Evolutionary conservation across 1,284 basidiomycete genomes (phyloP), one percentile per base, ranked within the genome.

Genomic region (Coniophora puteana): DNA sequence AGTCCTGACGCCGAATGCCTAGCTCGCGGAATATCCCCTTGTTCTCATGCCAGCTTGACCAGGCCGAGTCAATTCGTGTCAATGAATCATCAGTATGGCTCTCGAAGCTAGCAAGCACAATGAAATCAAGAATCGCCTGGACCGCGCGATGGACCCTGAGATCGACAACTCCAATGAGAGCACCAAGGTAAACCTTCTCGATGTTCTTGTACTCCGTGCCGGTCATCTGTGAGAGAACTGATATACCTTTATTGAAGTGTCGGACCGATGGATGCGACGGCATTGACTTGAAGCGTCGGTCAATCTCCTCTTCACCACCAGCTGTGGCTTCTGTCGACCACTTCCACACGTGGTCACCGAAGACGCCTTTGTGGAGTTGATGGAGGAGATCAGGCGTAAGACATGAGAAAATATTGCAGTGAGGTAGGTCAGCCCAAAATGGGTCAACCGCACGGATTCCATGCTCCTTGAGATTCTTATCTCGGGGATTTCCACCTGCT

Each of bases 361-460:
- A 49, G 6, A 51, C 22, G 3, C 47, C 50, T 27, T 54, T 47
- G 28, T 53, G 47, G 8, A 52, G 32, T 21, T 51, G 45, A 40
- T 54, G 52, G 2, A 57, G 43, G 32, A 52, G 31, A 29, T 55
- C 48, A 7, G 51, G 51, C 6, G 50, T 39, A 18, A 55, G 27
- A 13, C 28, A 23, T 2, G 34, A 11, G 22, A 34, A 44, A 2
- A 52, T 49, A 34, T 55, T 40, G 4, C 27, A n/a, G 29, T 41
- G 21, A 0, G 44, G 45, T 4, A 52, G 45, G 16, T 43, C 24
- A n/a, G 29, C 17, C 47, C 50, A 55, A 41, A 53, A 55, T 4
- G 54, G 53, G 12, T 20, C n/a, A 26, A 24, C 33, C 10, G 39
- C 23, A 24, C n/a, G 36, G 20, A 8, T 24, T n/a, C 11, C 41